Percentiles rank a stretch among this genome's conserved stretches.
phyloP scores from a whole-genome alignment of 2,329 filamentous ascomycete genomes.

The Escovopsis weberi region DNA sequence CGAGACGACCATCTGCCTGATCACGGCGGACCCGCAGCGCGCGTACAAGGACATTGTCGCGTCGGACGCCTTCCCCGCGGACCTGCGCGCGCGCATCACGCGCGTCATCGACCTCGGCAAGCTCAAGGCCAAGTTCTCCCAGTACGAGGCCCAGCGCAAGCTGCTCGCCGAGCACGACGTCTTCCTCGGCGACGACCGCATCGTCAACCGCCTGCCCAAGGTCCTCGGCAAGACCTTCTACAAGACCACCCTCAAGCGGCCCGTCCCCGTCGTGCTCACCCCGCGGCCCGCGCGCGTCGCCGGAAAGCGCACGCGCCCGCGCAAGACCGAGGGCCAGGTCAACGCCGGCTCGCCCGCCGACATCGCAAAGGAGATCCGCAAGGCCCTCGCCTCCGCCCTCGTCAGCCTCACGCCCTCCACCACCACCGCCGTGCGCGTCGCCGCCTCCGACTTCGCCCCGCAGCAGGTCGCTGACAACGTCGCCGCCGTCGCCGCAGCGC shows the following conservation, averaged over 20 bases:
- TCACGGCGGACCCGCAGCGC: conserved; percentile 68
- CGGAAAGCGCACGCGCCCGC: conserved; percentile 41
- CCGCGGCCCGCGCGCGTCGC: conserved; percentile 46
- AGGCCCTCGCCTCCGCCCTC: conserved; percentile 60
- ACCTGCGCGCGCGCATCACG: conserved; percentile 52
- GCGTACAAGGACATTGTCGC: conserved; percentile 81
- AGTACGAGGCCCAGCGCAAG: conserved; percentile 76
- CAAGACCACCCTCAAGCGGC: conserved; percentile 67
- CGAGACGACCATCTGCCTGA: conserved; percentile 65
- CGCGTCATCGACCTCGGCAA: conserved; percentile 72
- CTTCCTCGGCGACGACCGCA: conserved; percentile 84
- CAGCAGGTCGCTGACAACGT: conserved; percentile 72
- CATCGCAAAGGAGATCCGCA: conserved; percentile 69
- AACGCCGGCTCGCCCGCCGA: conserved; percentile 43
- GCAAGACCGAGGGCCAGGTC: conserved; percentile 33
- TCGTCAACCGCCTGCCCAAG: conserved; percentile 58
- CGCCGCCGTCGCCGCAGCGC: conserved; percentile 49
- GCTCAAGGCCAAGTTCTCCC: conserved; percentile 67
- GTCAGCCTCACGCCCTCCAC: conserved; percentile 67
- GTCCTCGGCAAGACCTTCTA: conserved; percentile 88
- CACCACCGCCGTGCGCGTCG: conserved; percentile 70
- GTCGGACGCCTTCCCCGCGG: conserved; percentile 54
- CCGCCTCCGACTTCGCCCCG: conserved; percentile 56
- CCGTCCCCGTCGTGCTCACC: conserved; percentile 64
- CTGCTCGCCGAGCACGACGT: conserved; percentile 78